A percentile compares a stretch with the other conserved stretches of the same genome.
Evolutionary conservation across 2,329 filamentous ascomycete species (phyloP).

Genomic region (Akanthomyces muscarius): DNA sequence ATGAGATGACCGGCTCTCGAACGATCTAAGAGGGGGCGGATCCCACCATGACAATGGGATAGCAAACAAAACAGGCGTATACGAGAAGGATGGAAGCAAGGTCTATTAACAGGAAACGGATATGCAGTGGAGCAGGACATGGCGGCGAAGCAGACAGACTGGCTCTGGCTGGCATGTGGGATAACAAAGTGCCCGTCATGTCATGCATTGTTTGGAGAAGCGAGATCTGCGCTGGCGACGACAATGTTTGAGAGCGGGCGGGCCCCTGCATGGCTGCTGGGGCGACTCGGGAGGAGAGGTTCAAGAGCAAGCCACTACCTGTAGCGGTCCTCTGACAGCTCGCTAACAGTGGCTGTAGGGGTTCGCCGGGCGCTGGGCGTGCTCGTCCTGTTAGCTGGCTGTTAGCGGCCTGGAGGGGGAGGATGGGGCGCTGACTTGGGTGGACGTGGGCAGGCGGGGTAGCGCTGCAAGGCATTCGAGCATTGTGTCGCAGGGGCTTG

Average conservation of each 20-base stretch:
- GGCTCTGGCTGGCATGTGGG: conserved; percentile 3
- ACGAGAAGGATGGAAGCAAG: not conserved
- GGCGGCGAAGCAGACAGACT: not conserved
- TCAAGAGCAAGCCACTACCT: not conserved
- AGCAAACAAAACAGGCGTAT: conserved; percentile 1
- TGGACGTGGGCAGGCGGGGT: conserved; percentile 6
- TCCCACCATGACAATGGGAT: conserved; percentile 6
- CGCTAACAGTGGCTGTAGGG: not conserved
- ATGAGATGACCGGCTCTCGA: not conserved
- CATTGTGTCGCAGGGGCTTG: conserved; percentile 1
- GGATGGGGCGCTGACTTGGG: not conserved
- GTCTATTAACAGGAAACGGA: not conserved
- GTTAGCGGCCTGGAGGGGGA: not conserved
- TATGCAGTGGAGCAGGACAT: conserved; percentile 1
- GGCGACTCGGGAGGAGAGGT: conserved; percentile 25
- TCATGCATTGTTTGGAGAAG: conserved; percentile 12
- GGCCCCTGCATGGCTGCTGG: conserved; percentile 29
- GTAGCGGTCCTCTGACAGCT: not conserved
- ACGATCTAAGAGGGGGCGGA: not conserved
- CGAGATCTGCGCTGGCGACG: conserved; percentile 9
- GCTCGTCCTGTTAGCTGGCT: not conserved
- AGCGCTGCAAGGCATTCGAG: conserved; percentile 9
- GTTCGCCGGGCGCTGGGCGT: not conserved
- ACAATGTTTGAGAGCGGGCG: conserved; percentile 19
- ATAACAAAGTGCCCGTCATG: not conserved